A percentile compares a stretch with the other conserved stretches of the same genome.
phyloP scores from a whole-genome alignment of 805 yeast genomes.

The Wickerhamiella sorbophila region DNA sequence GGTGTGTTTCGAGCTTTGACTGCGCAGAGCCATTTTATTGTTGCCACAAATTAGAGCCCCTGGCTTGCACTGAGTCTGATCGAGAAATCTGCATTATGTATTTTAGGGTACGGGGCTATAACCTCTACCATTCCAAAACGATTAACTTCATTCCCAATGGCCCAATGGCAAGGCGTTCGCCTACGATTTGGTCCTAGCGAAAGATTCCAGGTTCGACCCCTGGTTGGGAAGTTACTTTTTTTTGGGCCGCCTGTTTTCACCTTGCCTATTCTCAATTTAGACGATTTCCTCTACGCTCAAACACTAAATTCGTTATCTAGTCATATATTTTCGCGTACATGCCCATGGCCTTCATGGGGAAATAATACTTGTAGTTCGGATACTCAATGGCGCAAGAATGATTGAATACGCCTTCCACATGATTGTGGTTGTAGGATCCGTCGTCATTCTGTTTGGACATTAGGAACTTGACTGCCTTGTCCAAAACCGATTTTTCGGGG shows the following conservation, averaged over 20 bases:
- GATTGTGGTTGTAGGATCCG: constrained; percentile 81
- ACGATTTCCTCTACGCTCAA: no score
- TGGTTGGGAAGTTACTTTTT: constrained; percentile 1
- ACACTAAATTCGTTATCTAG: neutral
- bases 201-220: constrained; percentile 19
- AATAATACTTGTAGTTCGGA: constrained; percentile 80
- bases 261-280: neutral
- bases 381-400: constrained; percentile 91
- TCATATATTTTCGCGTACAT: constrained; percentile 31
- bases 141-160: constrained; percentile 22
- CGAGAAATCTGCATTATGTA: no score
- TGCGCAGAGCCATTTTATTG: no score
- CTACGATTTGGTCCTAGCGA: constrained; percentile 29
- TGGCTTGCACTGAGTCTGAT: no score
- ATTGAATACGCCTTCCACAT: constrained; percentile 90
- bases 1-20: no score
- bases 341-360: constrained; percentile 88
- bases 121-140: no score
- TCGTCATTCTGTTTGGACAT: constrained; percentile 49
- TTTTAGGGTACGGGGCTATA: no score
- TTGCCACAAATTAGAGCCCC: no score
- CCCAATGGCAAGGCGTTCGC: constrained; percentile 29
- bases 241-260: neutral
- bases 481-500: constrained; percentile 52
- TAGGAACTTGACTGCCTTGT: constrained; percentile 46